A percentile compares a stretch with the other conserved stretches of the same genome.
phyloP scores from a whole-genome alignment of 164 flowering plant genomes.

The Echeveria elegans region DNA sequence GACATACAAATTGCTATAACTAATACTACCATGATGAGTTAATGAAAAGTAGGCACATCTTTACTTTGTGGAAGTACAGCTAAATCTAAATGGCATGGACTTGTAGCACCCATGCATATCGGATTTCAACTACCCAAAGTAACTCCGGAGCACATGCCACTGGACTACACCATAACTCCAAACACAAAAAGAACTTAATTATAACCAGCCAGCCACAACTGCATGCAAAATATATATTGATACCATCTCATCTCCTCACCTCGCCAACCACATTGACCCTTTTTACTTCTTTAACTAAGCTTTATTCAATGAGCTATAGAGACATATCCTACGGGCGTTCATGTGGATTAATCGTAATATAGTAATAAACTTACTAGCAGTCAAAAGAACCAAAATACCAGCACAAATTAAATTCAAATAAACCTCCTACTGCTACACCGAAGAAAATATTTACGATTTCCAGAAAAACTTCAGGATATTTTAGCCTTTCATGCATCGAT shows the following conservation, averaged over 20 bases:
- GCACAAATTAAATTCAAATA: too few species aligned
- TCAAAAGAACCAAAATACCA: too few species aligned
- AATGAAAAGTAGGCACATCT: too few species aligned
- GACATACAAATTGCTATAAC: too few species aligned
- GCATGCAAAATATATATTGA: not conserved
- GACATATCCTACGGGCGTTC: not conserved
- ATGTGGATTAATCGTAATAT: too few species aligned
- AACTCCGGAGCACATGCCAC: constrained; percentile 4
- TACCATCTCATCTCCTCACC: not conserved
- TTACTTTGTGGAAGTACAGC: too few species aligned
- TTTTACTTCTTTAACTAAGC: not conserved
- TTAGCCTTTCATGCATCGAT: too few species aligned
- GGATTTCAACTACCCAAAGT: constrained; percentile 2
- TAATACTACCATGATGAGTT: too few species aligned
- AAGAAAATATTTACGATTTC: too few species aligned
- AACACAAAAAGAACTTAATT: not conserved
- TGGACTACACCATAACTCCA: constrained; percentile 5
- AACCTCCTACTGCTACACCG: too few species aligned
- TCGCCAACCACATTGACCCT: constrained; percentile 3
- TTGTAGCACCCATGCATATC: not conserved
- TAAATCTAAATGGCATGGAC: not conserved
- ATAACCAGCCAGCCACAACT: not conserved
- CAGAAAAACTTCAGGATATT: too few species aligned
- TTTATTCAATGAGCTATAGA: not conserved
- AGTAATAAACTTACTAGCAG: too few species aligned